Base-by-base conservation (phyloP, 176 grass and related monocot genomes). In the Oryza meyeriana region DNA sequence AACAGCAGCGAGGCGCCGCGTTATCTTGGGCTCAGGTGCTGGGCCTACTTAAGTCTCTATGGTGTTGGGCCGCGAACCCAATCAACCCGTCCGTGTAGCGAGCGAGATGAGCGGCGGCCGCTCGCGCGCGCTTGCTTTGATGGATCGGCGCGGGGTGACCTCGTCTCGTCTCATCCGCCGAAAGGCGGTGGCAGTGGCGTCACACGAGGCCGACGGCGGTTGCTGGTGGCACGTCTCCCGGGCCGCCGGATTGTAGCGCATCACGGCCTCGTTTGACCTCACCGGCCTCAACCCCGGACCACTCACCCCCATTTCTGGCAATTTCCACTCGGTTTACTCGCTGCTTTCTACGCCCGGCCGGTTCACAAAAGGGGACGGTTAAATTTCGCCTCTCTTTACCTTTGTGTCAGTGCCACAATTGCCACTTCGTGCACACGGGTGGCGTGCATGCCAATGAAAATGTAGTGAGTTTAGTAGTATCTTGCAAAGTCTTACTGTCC, bases 251-350 rank as follows among this genome's bases (percentile, higher is more conserved):
- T 31, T 8, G 4, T 61, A 47, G 63, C 32, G 67, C 76, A 32
- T 28, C 85, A 45, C 7, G 64, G n/a, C 64, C 78, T 62, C 29
- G 17, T 63, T 69, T 70, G 71, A 82, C 52, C 8, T 35, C 16
- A 1, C 3, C 47, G 47, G 17, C 47, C 47, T 20, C 47, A 52
- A 52, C 47, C 4, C 17, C 47, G 17, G 20, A 52, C 41, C 41
- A 12, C 35, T 5, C 35, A 17, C 47, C 47, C 16, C 47, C 4
- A 20, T 9, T 58, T 58, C 52, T 58, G 52, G 52, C 52, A 58
- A 24, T 58, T 24, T 58, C 8, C 52, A 42, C 17, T 16, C 30
- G 30, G 8, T 20, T 8, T 24, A 25, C 12, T 30, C 26, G 14
- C 16, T 3, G 0, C 17, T 58, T 58, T 58, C 52, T 50, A 4